Evolutionary conservation across 176 grass and related monocot genomes (phyloP).

Genomic region (Bothriochloa decipiens): DNA sequence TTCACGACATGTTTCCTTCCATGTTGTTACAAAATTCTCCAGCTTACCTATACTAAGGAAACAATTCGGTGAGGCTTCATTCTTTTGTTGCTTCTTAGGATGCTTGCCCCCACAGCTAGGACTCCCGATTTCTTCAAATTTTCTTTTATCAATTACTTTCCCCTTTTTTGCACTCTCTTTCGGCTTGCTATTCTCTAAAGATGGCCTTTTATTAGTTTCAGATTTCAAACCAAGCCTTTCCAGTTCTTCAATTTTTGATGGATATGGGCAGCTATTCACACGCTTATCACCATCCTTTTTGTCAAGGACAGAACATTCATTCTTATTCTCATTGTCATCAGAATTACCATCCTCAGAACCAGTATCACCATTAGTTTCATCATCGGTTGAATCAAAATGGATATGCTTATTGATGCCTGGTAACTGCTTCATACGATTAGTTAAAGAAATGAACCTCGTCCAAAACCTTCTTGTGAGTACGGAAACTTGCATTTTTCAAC

Average conservation of each 20-base stretch:
- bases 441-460: constrained; percentile 68
- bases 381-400: constrained; percentile 76
- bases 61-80: constrained; percentile 38
- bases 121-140: constrained; percentile 46
- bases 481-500: constrained; percentile 44
- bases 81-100: constrained; percentile 50
- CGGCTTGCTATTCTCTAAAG: constrained; percentile 44
- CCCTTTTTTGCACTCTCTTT: constrained; percentile 30
- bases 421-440: constrained; percentile 60
- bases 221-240: constrained; percentile 73
- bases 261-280: constrained; percentile 83
- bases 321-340: constrained; percentile 43
- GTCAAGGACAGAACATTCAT: constrained; percentile 41
- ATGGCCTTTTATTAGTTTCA: constrained; percentile 54
- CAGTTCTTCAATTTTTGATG: constrained; percentile 88
- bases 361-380: constrained; percentile 49
- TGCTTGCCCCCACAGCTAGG: constrained; percentile 47
- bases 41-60: constrained; percentile 53
- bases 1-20: constrained; percentile 84
- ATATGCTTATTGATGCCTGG: constrained; percentile 73
- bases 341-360: constrained; percentile 39
- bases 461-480: constrained; percentile 61
- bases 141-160: constrained; percentile 59
- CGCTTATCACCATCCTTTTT: constrained; percentile 49
- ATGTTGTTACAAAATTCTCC: constrained; percentile 84